Base-by-base conservation (phyloP, 371 early-diverging fungal species). In the Massospora cicadina region DNA sequence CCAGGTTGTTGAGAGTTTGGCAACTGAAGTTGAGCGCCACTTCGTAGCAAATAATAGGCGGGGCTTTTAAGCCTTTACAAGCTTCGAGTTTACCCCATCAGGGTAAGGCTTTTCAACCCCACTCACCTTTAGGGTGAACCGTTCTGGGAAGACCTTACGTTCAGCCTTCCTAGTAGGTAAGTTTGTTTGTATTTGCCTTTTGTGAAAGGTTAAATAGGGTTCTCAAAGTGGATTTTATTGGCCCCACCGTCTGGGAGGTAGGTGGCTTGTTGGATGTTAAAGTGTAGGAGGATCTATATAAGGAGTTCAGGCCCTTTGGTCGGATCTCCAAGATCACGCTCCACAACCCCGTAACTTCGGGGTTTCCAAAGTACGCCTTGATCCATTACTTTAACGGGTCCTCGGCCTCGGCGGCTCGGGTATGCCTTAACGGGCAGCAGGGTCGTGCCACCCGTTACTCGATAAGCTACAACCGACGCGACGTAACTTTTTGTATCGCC, bases 231-330 rank as follows among this genome's bases (percentile, higher is more conserved):
- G 43, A 43, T 10, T 43, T 43, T 43, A 43, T 43, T 43, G 43
- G 43, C 43, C 5, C 5, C 43, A 43, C 43, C 43, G 5, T 43
- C 10, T 43, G 43, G 10, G 43, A 43, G 43, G 43, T 43, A 43
- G 43, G 17, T 10, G 43, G 10, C 17, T 43, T 5, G 17, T 10
- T 10, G 43, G 5, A 43, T 43, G 17, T 43, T 43, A 43, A 10
- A 43, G 43, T 43, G 26, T 57, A 57, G 58, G 58, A 57, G 26
- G 58, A 57, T 57, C 26, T 57, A 57, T 57, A 12, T 26, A 27
- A 23, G 12, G 23, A 23, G 28, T 57, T 57, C 28, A 23, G 58
- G n/a, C 25, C 13, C 23, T 57, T 25, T 57, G 58, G 58, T 10
- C 17, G 28, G 26, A 57, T 57, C 17, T 23, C 58, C 28, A 57